Evolutionary conservation across 1,139 yeast species (phyloP), one percentile per base, ranked within the genome.

Genomic region (Sugiyamaella paludigena): DNA sequence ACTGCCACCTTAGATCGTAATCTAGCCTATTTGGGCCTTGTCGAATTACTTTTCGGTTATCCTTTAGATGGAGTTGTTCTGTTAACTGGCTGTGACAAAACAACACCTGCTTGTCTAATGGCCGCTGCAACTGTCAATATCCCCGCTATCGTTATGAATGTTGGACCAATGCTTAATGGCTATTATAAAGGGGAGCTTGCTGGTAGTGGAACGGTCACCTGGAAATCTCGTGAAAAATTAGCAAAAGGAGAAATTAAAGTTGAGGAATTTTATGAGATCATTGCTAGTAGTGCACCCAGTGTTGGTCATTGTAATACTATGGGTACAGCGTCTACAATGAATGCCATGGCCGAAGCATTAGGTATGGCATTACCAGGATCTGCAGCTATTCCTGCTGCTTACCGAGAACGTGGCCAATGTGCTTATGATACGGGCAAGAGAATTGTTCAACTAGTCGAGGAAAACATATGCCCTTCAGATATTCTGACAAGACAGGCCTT

Each of bases 131-230:
- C 70, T 11, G 55, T 67, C 51, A 60, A 66, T 56, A 59, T 68
- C 19, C 70, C 70, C 6, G 58, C 66, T 26, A 61, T 66, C 34
- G 62, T 65, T 52, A 63, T 66, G 49, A 67, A 66, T 49, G 70
- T 69, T n/a, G 70, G 70, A 26, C 69, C 70, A 11, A 66, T 66
- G 60, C 54, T 63, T 48, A 66, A 67, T 33, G 70, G 70, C 16
- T 58, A 60, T 39, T 46, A 52, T 41, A 43, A 54, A n/a, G 51
- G 47, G 10, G 43, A 53, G 32, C 59, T 62, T 12, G 54, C 63
- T 2, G 64, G 64, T 2, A 58, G 63, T 26, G 64, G 64, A 2
- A 57, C 64, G 1, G 55, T 59, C 33, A 55, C 58, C n/a, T 60
- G 63, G 64, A 55, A 52, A 24, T 47, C 53, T 10, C 50, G 62